A percentile compares a stretch with the other conserved stretches of the same genome.
Evolutionary conservation across 2,329 filamentous ascomycete species (phyloP).

Genomic region (Calonectria pteridis): DNA sequence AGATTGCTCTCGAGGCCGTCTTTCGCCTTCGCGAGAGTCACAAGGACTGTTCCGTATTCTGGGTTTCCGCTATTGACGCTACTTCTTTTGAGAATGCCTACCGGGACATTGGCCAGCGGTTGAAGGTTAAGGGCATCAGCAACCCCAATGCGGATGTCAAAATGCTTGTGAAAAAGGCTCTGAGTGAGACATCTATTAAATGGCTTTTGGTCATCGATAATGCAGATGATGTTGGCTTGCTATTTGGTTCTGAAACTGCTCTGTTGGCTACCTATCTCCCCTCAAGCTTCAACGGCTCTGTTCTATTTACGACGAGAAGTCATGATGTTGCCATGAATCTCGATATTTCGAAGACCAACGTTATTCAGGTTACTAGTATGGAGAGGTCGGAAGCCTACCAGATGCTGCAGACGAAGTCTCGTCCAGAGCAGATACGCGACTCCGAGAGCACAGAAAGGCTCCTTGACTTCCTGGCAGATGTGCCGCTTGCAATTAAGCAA

Average conservation of each 20-base stretch:
- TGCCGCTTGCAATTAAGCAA: slow-evolving; percentile 53
- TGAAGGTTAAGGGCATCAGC: slow-evolving; percentile 45
- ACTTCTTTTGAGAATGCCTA: slow-evolving; percentile 52
- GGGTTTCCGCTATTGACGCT: slow-evolving; percentile 49
- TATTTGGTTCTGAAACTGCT: slow-evolving; percentile 39
- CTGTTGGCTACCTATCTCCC: slow-evolving; percentile 46
- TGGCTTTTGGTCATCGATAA: slow-evolving; percentile 62
- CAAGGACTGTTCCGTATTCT: slow-evolving; percentile 54
- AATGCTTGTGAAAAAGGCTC: slow-evolving; percentile 48
- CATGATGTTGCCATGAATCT: slow-evolving; percentile 18
- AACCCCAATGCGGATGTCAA: slow-evolving; percentile 51
- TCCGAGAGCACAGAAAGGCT: slow-evolving; percentile 34
- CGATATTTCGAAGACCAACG: slow-evolving; percentile 18
- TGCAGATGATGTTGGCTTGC: slow-evolving; percentile 53
- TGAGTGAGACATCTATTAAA: slow-evolving; percentile 43
- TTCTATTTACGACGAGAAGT: slow-evolving; percentile 40
- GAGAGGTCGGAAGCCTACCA: slow-evolving; percentile 33
- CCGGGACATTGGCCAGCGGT: slow-evolving; percentile 45
- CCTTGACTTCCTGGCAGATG: slow-evolving; percentile 45
- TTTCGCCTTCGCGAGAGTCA: slow-evolving; percentile 42
- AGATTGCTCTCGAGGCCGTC: slow-evolving; percentile 53
- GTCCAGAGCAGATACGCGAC: slow-evolving; percentile 36
- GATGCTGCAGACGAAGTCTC: slow-evolving; percentile 36
- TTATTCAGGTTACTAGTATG: slow-evolving; percentile 37
- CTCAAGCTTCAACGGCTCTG: slow-evolving; percentile 20